A percentile compares a stretch with the other conserved stretches of the same genome.
Evolutionary conservation across 768 basidiomycete species (phyloP).

Genomic region (Zangia roseola): DNA sequence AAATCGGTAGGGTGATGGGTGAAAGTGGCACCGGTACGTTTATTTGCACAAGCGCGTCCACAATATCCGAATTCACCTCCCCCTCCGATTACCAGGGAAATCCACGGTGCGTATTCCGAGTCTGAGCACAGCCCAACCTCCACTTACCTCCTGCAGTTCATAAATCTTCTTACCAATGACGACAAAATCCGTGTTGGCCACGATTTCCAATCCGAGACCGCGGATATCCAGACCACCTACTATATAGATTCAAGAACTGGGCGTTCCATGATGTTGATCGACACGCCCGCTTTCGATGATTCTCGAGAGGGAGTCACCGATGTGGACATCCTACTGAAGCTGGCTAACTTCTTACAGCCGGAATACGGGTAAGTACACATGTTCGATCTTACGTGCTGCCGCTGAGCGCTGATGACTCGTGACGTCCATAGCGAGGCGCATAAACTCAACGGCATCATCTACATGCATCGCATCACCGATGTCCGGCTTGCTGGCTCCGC

Average conservation of each 20-base stretch:
- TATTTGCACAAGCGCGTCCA: too few species aligned
- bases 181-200: conserved; percentile 5
- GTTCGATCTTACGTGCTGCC: neutral
- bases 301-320: conserved; percentile 13
- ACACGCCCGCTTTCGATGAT: conserved; percentile 13
- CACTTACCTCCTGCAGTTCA: neutral
- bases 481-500: conserved; percentile 43
- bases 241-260: too few species aligned
- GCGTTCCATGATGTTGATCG: conserved; percentile 19
- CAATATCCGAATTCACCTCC: too few species aligned
- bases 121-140: neutral
- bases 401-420: neutral
- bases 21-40: too few species aligned
- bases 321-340: conserved; percentile 18
- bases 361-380: neutral
- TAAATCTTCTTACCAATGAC: conserved; percentile 5
- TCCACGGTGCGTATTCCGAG: conserved; percentile 10
- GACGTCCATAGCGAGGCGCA: neutral
- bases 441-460: conserved; percentile 43
- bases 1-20: too few species aligned
- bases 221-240: neutral
- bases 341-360: conserved; percentile 5
- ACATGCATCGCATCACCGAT: conserved; percentile 46
- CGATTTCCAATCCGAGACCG: conserved; percentile 2
- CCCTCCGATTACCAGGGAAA: neutral